Evolutionary conservation across 768 basidiomycete species (phyloP).

Genomic region (Mycena vitilis): DNA sequence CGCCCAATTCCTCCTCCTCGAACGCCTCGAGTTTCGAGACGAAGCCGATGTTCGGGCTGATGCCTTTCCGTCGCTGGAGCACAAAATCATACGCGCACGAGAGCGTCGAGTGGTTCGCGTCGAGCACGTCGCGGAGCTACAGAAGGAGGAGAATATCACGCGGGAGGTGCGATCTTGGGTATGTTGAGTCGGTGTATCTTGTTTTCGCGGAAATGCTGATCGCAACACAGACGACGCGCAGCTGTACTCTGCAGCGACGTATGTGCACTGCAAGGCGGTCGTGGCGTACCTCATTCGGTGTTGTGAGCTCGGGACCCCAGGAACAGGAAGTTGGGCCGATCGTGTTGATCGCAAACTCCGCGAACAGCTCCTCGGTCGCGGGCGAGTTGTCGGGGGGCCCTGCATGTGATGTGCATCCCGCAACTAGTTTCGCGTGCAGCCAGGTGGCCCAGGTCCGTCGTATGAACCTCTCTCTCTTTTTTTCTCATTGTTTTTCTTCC

Average conservation of each 20-base stretch:
- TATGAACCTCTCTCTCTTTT: too few relatives aligned
- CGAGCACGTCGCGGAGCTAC: too few relatives aligned
- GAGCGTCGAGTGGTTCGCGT: conserved; percentile 96
- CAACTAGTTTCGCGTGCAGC: too few relatives aligned
- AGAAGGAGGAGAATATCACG: conserved; percentile 94
- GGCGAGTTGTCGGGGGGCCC: conserved; percentile 64
- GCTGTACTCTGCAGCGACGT: conserved; percentile 78
- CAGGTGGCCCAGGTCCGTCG: too few relatives aligned
- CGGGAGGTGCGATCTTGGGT: too few relatives aligned
- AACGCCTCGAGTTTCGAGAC: conserved; percentile 97
- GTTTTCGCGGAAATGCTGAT: too few relatives aligned
- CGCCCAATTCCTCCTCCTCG: conserved; percentile 89
- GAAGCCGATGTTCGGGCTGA: conserved; percentile 97
- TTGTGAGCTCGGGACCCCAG: conserved; percentile 89
- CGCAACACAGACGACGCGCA: conserved; percentile 85
- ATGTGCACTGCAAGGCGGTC: too few relatives aligned
- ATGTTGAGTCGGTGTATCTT: too few relatives aligned
- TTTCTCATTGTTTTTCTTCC: too few relatives aligned
- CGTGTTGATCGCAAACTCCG: conserved; percentile 84
- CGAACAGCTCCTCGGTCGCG: conserved; percentile 70
- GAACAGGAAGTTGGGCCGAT: conserved; percentile 90
- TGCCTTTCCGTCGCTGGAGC: conserved; percentile 90
- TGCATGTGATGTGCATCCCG: too few relatives aligned
- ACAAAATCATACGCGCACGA: conserved; percentile 93
- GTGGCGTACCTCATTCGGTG: too few relatives aligned